Evolutionary conservation across 257 asterid genomes (phyloP), one percentile per base, ranked within the genome.

Genomic region (Fraxinus anomala): DNA sequence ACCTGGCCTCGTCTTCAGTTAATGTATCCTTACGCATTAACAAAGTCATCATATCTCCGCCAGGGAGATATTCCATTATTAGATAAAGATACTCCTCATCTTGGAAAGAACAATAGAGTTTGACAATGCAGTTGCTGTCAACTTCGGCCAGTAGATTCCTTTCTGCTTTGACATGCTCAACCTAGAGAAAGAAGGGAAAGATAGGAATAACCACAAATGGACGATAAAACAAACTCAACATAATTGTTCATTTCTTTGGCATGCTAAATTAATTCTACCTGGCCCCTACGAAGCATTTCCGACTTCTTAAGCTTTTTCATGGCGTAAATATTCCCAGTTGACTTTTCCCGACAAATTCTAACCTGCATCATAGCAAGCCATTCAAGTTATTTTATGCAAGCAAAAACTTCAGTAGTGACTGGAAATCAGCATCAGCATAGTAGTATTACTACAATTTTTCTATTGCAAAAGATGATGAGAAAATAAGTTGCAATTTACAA

Each of bases 21-120:
- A 94, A 85, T 31, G 92, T 92, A 78, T 94, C 99, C 82, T 94
- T 92, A 69, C 99, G 94, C 99, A 94, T 94, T 44, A 94, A 88
- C 73, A 94, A 88, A 72, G 99, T 94, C 99, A 94, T 94, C 98
- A 94, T 92, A 89, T 94, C 99, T 85, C 99, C 98, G 82, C 98
- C 98, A 75, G 97, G 98, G 72, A 94, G 92, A 84, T 94, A 94
- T 88, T 94, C 98, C 99, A 92, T 94, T 51, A 94, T 90, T 66
- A 94, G 94, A 85, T 94, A 94, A 8, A 94, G 91, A 85, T 89
- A 91, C 89, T 92, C 99, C 76, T 92, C 97, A 73, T 94, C 99
- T 90, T 94, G 99, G 91, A 94, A 94, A 70, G 99, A 94, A 86
- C 97, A 94, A 82, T 91, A 94, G 54, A 94, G 95, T 78, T 94